Evolutionary conservation across 306 rosid species (phyloP).

Genomic region (Rosa lucieae): DNA sequence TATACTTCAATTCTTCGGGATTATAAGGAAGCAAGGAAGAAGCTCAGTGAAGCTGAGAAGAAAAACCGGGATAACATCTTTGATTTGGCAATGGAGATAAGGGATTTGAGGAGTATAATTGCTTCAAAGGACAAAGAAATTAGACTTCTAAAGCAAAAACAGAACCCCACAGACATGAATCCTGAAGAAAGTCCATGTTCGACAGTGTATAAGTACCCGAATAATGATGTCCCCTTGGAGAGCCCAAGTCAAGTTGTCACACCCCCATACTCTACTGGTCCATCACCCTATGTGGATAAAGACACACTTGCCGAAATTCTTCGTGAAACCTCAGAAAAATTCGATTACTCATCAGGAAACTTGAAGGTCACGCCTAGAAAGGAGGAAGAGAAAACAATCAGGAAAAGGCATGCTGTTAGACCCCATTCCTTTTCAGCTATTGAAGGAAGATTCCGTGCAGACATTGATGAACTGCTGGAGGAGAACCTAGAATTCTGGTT

Average conservation of each 20-base stretch:
- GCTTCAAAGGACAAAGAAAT: conserved; percentile 61
- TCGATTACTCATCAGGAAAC: conserved; percentile 20
- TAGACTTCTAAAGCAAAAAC: conserved; percentile 49
- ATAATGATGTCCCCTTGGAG: conserved; percentile 38
- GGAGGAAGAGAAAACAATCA: conserved; percentile 22
- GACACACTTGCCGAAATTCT: conserved; percentile 20
- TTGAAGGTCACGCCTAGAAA: conserved; percentile 5
- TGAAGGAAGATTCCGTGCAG: conserved; percentile 59
- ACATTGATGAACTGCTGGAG: conserved; percentile 65
- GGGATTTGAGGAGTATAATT: conserved; percentile 56
- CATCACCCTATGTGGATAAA: conserved; percentile 30
- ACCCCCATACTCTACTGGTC: conserved; percentile 26
- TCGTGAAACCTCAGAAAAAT: conserved; percentile 25
- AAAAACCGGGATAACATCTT: conserved; percentile 66
- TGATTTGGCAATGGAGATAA: conserved; percentile 62
- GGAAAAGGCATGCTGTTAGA: conserved; percentile 17
- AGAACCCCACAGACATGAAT: conserved; percentile 29
- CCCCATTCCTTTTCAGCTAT: conserved; percentile 37
- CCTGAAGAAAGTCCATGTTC: conserved; percentile 38
- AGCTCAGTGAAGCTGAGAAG: conserved; percentile 58
- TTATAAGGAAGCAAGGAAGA: conserved; percentile 62
- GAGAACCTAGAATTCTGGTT: conserved; percentile 90
- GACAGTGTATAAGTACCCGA: conserved; percentile 47
- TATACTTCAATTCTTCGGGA: conserved; percentile 64
- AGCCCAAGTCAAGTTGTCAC: conserved; percentile 28